Evolutionary conservation across 352 stramenopile species (phyloP), one percentile per base, ranked within the genome.

Genomic region (Phytophthora melonis): DNA sequence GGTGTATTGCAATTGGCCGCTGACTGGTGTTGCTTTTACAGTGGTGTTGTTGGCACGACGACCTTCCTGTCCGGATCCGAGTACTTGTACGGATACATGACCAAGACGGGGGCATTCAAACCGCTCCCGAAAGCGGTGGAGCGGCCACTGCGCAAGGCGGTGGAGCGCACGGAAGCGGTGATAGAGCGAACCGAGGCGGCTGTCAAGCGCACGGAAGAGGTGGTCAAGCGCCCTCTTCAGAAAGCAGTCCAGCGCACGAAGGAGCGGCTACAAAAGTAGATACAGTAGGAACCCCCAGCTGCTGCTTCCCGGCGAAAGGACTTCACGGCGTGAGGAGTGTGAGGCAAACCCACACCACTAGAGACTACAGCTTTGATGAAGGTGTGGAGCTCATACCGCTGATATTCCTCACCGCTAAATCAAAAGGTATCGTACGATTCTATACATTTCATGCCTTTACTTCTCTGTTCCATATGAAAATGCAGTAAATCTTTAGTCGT

Each of bases 51-150:
- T 49, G 84, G 86, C n/a, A 84, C 79, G 11, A 93, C 88, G 8
- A 95, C 88, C 6, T 88, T 95, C 57, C 64, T 92, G 32, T 95
- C 88, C 8, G 88, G 88, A 52, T 91, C 77, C 6, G 85, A 93
- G 70, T 95, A 95, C 68, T 77, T 91, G 21, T 92, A 84, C 60
- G 83, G 84, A 67, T 94, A 94, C 59, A 74, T 91, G 50, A 88
- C 89, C 59, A 83, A 88, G 66, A 93, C 87, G 0, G 87, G 83
- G 5, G 87, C 83, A 13, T 93, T 93, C 61, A 86, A 76, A 55
- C 84, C 86, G 5, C 67, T 93, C 6, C 71, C 79, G 32, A 84
- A 84, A 71, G 41, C 60, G 34, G 70, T 79, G 18, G 65, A 72
- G 27, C 47, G 41, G 19, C 70, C 74, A 56, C 34, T 79, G 41